Evolutionary conservation across 257 asterid species (phyloP).

Genomic region (Plantago major): DNA sequence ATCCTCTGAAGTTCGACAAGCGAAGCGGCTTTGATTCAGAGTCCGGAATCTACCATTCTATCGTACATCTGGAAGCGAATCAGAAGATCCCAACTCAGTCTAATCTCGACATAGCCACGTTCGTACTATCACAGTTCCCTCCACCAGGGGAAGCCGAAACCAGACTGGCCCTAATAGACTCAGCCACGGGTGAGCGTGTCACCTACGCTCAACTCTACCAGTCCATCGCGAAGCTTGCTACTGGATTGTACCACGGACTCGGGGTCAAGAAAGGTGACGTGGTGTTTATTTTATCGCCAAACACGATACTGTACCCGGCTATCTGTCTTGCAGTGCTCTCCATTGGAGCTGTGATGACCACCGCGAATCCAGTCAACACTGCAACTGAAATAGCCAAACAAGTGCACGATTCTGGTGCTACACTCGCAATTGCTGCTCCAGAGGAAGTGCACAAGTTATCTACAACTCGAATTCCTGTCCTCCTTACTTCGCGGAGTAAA

Average conservation of each 20-base stretch:
- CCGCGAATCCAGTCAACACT: slow-evolving; percentile 70
- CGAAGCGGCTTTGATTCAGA: slow-evolving; percentile 42
- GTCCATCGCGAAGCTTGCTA: slow-evolving; percentile 44
- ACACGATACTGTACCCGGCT: slow-evolving; percentile 51
- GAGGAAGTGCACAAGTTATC: slow-evolving; percentile 44
- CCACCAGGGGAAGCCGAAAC: slow-evolving; percentile 30
- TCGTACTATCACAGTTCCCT: slow-evolving; percentile 63
- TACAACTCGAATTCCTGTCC: slow-evolving; percentile 46
- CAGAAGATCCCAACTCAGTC: slow-evolving; percentile 42
- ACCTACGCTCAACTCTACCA: slow-evolving; percentile 54
- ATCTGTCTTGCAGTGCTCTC: slow-evolving; percentile 59
- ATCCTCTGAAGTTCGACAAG: neutral
- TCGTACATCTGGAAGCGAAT: slow-evolving; percentile 33
- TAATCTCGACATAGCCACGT: slow-evolving; percentile 55
- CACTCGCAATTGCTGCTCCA: slow-evolving; percentile 51
- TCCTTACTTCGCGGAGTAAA: slow-evolving; percentile 34
- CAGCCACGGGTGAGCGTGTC: slow-evolving; percentile 33
- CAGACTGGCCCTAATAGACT: slow-evolving; percentile 49
- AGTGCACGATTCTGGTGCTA: slow-evolving; percentile 51
- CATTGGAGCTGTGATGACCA: slow-evolving; percentile 59
- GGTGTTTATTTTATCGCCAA: slow-evolving; percentile 52
- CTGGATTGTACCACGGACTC: slow-evolving; percentile 54
- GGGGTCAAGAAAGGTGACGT: slow-evolving; percentile 67
- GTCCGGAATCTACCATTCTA: slow-evolving; percentile 58
- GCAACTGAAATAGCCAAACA: slow-evolving; percentile 42